Conservation (phyloP, 345 rosid species). For the Linum tenue region DNA sequence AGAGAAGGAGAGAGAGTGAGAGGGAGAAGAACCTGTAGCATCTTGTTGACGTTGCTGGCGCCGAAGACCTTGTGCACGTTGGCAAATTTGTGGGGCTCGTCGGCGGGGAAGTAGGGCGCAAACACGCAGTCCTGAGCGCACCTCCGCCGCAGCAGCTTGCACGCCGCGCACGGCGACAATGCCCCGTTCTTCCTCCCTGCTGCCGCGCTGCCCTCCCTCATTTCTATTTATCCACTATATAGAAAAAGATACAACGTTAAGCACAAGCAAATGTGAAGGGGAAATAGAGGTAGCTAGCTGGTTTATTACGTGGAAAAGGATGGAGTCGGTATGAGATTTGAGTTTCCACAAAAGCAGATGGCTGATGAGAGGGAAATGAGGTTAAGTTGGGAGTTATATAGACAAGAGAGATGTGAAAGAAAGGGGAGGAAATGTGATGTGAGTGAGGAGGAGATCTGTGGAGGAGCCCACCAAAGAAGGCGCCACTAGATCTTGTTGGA, state of each 20-base stretch:
- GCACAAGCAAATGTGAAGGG: background rate
- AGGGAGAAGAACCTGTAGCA: constrained; percentile 57
- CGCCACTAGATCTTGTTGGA: constrained; percentile 37
- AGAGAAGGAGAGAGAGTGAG: too few relatives aligned
- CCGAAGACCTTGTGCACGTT: constrained; percentile 89
- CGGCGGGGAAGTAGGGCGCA: constrained; percentile 86
- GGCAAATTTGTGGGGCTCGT: constrained; percentile 81
- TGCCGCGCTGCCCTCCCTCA: constrained; percentile 36
- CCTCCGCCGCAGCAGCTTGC: constrained; percentile 80
- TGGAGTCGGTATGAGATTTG: background rate
- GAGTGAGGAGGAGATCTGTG: constrained; percentile 31
- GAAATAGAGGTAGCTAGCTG: too few relatives aligned
- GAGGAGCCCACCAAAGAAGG: constrained; percentile 34
- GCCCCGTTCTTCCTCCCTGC: constrained; percentile 37
- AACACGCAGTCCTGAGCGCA: constrained; percentile 72
- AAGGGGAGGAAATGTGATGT: constrained; percentile 11
- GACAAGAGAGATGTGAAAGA: constrained; percentile 8
- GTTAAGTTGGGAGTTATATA: constrained; percentile 29
- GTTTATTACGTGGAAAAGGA: too few relatives aligned
- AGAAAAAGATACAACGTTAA: background rate
- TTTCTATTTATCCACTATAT: constrained; percentile 3
- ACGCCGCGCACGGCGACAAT: constrained; percentile 79
- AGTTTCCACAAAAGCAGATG: background rate
- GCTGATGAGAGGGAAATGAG: background rate
- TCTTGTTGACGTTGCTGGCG: constrained; percentile 90